These are phyloP conservation scores for Cymbopogon flexuosus DNA, from an alignment of 202 grass and related monocot genomes.

Conservation along the genomic window DNA sequence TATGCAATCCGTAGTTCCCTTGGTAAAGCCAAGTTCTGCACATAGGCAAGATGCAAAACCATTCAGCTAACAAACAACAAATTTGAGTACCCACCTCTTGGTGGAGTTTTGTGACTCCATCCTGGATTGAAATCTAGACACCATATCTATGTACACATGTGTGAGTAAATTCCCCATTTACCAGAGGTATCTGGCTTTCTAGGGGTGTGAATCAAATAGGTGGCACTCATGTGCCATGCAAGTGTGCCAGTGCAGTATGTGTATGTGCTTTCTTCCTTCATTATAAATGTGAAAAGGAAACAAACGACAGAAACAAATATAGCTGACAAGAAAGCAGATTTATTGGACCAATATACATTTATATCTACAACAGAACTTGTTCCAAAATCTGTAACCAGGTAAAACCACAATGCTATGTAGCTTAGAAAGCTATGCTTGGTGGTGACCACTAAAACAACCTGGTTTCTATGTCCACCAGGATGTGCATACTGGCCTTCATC, in stretches of 20 bases:
- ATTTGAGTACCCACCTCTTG: neutral
- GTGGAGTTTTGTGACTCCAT: neutral
- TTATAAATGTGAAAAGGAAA: neutral
- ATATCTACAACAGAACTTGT: neutral
- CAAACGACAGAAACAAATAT: slow-evolving; percentile 5
- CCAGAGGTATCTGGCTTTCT: neutral
- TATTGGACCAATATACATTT: neutral
- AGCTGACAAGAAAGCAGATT: neutral
- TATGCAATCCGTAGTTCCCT: slow-evolving; percentile 32
- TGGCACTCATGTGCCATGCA: neutral
- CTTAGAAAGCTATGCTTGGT: neutral
- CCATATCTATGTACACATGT: neutral
- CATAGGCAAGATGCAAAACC: slow-evolving; percentile 8
- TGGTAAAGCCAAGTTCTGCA: slow-evolving; percentile 19
- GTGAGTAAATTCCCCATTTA: neutral
- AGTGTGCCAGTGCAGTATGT: neutral
- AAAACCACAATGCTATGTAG: slow-evolving; percentile 1
- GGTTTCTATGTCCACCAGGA: neutral
- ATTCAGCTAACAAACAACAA: slow-evolving; percentile 16
- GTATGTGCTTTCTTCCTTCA: neutral
- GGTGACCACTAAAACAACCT: neutral
- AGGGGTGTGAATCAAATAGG: neutral
- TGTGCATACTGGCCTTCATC: neutral
- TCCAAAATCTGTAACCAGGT: neutral
- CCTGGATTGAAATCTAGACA: neutral